Percentiles rank a stretch among this genome's conserved stretches.
Conservation (phyloP, 1,284 basidiomycete genomes). For the Grifola frondosa region DNA sequence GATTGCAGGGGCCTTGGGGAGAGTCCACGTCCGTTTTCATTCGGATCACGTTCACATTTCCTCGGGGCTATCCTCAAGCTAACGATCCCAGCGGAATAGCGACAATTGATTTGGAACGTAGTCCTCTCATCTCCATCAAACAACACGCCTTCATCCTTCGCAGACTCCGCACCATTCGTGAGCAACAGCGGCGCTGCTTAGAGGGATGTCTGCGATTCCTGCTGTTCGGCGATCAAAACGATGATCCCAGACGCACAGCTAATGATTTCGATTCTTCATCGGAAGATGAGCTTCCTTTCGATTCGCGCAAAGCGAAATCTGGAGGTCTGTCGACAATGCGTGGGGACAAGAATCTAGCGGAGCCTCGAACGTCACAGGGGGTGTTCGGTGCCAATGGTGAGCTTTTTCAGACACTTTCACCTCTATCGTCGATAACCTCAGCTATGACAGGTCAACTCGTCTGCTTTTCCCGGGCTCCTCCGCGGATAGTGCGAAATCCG, state of each 20-base stretch:
- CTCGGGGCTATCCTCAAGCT: constrained; percentile 75
- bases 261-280: constrained; percentile 58
- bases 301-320: constrained; percentile 45
- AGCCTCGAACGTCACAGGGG: constrained; percentile 79
- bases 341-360: constrained; percentile 73
- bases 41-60: constrained; percentile 89
- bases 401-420: constrained; percentile 11
- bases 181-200: constrained; percentile 73
- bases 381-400: constrained; percentile 85
- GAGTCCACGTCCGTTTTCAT: constrained; percentile 78
- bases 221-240: constrained; percentile 60
- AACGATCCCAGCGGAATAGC: constrained; percentile 66
- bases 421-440: neutral
- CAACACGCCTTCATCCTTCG: constrained; percentile 76
- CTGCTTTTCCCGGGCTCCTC: constrained; percentile 80
- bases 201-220: constrained; percentile 82
- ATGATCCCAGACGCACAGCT: constrained; percentile 32
- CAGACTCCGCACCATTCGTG: constrained; percentile 70
- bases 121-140: constrained; percentile 75
- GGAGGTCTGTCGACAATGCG: constrained; percentile 54
- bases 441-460: constrained; percentile 71
- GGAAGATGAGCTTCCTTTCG: constrained; percentile 37
- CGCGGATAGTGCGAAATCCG: constrained; percentile 63
- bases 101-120: constrained; percentile 80
- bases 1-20: constrained; percentile 90